Percentiles rank a stretch among this genome's conserved stretches.
Evolutionary conservation across 78 protist genomes (phyloP).

Genomic region (Dictyostelium capitatum): DNA sequence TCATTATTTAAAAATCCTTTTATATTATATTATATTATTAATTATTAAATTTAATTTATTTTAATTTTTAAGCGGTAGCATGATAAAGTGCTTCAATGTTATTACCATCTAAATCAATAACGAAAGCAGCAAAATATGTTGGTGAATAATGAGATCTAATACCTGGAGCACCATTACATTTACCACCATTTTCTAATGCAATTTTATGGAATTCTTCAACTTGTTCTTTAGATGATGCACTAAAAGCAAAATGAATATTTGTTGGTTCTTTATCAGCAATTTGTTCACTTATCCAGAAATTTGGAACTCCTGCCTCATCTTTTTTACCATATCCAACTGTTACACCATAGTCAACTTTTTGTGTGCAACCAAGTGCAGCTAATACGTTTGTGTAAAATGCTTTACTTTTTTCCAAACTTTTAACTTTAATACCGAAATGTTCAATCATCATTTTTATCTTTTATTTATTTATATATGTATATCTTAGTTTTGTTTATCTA

Average conservation of each 20-base stretch:
- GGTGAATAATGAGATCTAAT: background rate
- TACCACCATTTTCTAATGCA: background rate
- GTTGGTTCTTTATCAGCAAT: background rate
- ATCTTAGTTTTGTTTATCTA: too few species aligned
- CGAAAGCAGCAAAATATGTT: background rate
- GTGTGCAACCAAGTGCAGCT: background rate
- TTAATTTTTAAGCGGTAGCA: background rate
- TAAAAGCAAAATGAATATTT: background rate
- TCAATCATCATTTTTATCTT: background rate
- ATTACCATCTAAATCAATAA: background rate
- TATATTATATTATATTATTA: too few species aligned
- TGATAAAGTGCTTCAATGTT: background rate
- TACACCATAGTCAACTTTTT: background rate
- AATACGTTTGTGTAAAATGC: background rate
- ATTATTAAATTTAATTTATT: too few species aligned
- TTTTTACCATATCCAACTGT: slow-evolving; percentile 9
- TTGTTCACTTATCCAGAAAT: background rate
- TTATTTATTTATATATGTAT: background rate
- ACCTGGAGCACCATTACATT: background rate
- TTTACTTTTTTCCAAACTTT: background rate
- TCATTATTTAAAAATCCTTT: too few species aligned
- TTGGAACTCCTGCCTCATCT: background rate
- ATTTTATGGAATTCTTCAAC: background rate
- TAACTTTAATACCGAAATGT: background rate
- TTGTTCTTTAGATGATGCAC: background rate